Base-by-base conservation (phyloP, 1,139 yeast species). In the Saccharomyces hybrid region DNA sequence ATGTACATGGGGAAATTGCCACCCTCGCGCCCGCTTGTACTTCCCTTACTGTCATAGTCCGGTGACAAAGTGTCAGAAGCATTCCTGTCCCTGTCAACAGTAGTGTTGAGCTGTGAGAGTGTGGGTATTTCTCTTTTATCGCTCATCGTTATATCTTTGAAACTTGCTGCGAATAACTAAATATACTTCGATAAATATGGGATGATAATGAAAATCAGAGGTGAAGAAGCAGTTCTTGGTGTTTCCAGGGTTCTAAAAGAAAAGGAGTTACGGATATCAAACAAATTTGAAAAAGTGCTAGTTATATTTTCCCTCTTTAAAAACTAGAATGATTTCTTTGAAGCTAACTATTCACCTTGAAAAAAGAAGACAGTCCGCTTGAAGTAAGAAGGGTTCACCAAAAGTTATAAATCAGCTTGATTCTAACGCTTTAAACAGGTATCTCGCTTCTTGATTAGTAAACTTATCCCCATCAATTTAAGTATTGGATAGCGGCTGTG, bases 1-100 rank as follows among this genome's bases (percentile, higher is more conserved):
- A 71, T 72, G 54, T 70, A 73, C n/a, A 71, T 57, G 8, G 74
- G 65, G 28, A 54, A 58, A 14, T 55, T 49, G 46, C 49, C 51
- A 26, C 53, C 52, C 23, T 46, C 49, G 6, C 51, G 38, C 25
- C 52, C 47, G 19, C 38, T 51, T 34, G 23, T n/a, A 14, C 42
- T 34, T 16, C 23, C 42, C 11, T 34, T 34, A 14, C 25, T 34
- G 9, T 34, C 42, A 7, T 34, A 16, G 3, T 34, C 42, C 42
- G 42, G 42, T 7, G 42, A 34, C 19, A 34, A 5, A 50, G 48
- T 3, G 52, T 51, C 16, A 50, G 47, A 19, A 48, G 54, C 5
- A 48, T 46, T 13, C 51, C 48, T 25, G 47, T 38, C 27, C 52
- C 53, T 26, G 28, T 51, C 8, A 31, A 51, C 31, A 14, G 53